These are phyloP conservation scores for Pyrenophora seminiperda DNA, from an alignment of 2,329 filamentous ascomycete genomes.

Conservation along the genomic window DNA sequence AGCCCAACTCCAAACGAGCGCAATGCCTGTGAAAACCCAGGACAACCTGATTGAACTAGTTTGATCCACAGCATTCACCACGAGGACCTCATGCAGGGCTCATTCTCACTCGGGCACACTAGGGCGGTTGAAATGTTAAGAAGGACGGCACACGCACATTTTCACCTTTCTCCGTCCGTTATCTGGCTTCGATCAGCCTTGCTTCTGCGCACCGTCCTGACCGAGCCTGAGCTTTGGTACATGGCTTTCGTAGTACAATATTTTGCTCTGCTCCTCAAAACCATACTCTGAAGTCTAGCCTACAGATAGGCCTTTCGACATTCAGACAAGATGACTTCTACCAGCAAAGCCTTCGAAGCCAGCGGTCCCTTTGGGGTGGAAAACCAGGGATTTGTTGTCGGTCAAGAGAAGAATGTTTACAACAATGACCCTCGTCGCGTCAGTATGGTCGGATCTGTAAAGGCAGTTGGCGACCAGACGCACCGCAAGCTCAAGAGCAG, in stretches of 20 bases:
- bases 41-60: conserved; percentile 15
- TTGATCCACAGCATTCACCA: conserved; percentile 14
- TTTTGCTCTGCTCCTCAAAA: conserved; percentile 45
- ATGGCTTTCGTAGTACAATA: conserved; percentile 44
- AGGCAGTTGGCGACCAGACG: conserved; percentile 46
- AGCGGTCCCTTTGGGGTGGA: conserved; percentile 24
- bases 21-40: conserved; percentile 15
- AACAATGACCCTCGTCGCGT: conserved; percentile 31
- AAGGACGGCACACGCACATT: conserved; percentile 25
- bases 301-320: conserved; percentile 1
- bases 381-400: conserved; percentile 15
- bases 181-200: conserved; percentile 13
- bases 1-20: conserved; percentile 11
- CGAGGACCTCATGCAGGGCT: conserved; percentile 16
- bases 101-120: conserved; percentile 22
- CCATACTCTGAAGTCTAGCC: conserved; percentile 31
- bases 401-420: conserved; percentile 38
- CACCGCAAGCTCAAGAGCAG: conserved; percentile 54
- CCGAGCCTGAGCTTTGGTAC: conserved; percentile 15
- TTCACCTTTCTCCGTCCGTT: conserved; percentile 14
- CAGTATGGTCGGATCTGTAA: conserved; percentile 35
- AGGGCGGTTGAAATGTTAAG: conserved; percentile 29
- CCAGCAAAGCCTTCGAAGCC: conserved; percentile 38
- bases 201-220: conserved; percentile 9
- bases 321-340: conserved; percentile 40